A percentile compares a stretch with the other conserved stretches of the same genome.
phyloP scores from a whole-genome alignment of 495 filamentous ascomycete species.

The Mycothermus thermophilus region DNA sequence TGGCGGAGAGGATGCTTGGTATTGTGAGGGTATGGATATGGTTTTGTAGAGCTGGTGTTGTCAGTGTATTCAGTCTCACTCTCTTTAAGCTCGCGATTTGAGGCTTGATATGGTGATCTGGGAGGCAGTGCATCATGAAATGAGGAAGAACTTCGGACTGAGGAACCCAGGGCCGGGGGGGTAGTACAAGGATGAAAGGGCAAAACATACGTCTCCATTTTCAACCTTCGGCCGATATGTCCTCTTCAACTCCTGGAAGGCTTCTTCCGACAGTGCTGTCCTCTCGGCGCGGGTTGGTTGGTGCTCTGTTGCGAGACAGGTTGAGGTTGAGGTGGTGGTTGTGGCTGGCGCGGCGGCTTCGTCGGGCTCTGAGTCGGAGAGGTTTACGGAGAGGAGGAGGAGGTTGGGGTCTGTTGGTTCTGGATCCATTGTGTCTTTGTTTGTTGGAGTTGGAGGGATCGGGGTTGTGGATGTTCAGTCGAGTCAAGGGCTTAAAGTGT shows the following conservation, averaged over 20 bases:
- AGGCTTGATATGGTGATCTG: neutral
- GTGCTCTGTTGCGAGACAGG: slow-evolving; percentile 1
- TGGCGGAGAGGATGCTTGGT: too few species aligned
- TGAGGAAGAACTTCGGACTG: neutral
- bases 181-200: neutral
- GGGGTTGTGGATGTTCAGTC: neutral
- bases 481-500: too few species aligned
- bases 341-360: slow-evolving; percentile 6
- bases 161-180: neutral
- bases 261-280: slow-evolving; percentile 30
- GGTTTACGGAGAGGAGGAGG: slow-evolving; percentile 25
- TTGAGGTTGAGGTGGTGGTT: slow-evolving; percentile 1
- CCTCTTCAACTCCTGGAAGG: slow-evolving; percentile 26
- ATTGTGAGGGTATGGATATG: slow-evolving; percentile 23
- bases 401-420: slow-evolving; percentile 16
- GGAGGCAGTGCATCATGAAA: too few species aligned
- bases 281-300: slow-evolving; percentile 18
- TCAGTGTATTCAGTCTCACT: neutral
- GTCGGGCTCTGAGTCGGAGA: slow-evolving; percentile 25
- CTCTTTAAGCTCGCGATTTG: neutral
- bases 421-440: slow-evolving; percentile 8
- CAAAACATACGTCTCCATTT: slow-evolving; percentile 28
- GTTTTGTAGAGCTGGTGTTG: slow-evolving; percentile 26
- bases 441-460: neutral
- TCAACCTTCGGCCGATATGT: slow-evolving; percentile 30